These are phyloP conservation scores for Paraurostyla sp. DNA, from an alignment of 73 alveolate genomes.

Conservation along the genomic window DNA sequence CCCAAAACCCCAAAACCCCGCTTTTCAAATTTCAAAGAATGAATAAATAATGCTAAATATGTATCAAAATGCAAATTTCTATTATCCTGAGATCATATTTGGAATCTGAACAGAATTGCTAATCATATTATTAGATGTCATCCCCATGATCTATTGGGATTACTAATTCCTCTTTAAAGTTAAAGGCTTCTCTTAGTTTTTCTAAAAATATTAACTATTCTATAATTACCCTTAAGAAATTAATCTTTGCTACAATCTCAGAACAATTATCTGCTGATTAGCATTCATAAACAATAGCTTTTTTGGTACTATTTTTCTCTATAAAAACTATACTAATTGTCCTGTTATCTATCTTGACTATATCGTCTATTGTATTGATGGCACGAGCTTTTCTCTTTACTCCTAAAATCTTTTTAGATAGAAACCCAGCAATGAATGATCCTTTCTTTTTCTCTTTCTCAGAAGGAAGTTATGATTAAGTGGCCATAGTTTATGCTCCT, in stretches of 20 bases:
- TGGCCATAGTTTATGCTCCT: not conserved
- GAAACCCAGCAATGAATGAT: not conserved
- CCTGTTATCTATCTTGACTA: not conserved
- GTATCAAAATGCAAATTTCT: not conserved
- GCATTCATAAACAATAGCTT: slow-evolving; percentile 42
- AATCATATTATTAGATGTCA: not conserved
- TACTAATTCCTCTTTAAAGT: slow-evolving; percentile 1
- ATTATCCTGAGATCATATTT: not conserved
- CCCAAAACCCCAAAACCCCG: too few species aligned
- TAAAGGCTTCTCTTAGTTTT: slow-evolving; percentile 5
- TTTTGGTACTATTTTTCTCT: slow-evolving; percentile 28
- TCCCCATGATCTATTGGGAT: not conserved
- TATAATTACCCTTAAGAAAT: slow-evolving; percentile 25
- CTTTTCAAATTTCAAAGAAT: too few species aligned
- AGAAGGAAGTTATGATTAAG: not conserved
- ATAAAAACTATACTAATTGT: slow-evolving; percentile 11
- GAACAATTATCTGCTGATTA: slow-evolving; percentile 53
- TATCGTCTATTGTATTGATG: slow-evolving; percentile 29
- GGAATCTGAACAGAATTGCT: not conserved
- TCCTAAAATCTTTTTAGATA: slow-evolving; percentile 18
- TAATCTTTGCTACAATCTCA: slow-evolving; percentile 65
- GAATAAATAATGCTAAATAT: not conserved
- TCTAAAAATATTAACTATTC: not conserved
- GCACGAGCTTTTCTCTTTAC: slow-evolving; percentile 53
- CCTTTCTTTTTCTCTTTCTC: slow-evolving; percentile 23